Conservation (phyloP, 768 basidiomycete genomes). For the Calocybe gangraenosa region DNA sequence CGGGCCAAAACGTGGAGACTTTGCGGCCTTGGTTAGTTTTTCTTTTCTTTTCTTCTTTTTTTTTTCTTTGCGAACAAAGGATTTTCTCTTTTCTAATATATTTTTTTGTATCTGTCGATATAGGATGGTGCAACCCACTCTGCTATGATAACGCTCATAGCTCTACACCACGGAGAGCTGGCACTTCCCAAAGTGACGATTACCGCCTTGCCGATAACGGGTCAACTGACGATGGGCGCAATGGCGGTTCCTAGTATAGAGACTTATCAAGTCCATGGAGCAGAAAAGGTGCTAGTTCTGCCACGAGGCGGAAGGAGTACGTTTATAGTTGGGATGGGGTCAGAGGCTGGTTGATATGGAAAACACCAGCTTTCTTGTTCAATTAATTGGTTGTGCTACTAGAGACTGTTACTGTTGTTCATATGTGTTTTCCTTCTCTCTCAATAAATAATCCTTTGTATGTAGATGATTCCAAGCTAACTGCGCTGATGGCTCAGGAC, state of each 20-base stretch:
- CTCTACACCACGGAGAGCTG: constrained; percentile 80
- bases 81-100: too few species aligned
- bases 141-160: constrained; percentile 74
- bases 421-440: not conserved
- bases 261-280: constrained; percentile 82
- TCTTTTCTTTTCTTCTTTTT: not conserved
- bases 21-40: constrained; percentile 58
- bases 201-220: constrained; percentile 50
- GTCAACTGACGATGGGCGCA: constrained; percentile 53
- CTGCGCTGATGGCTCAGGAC: too few species aligned
- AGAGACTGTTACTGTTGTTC: too few species aligned
- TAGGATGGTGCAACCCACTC: constrained; percentile 62
- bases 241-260: constrained; percentile 63
- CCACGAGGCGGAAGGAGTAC: constrained; percentile 82
- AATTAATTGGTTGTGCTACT: too few species aligned
- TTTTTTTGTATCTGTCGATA: not conserved
- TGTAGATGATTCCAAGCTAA: too few species aligned
- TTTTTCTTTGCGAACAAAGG: too few species aligned
- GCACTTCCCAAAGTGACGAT: constrained; percentile 71
- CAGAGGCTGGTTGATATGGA: constrained; percentile 19
- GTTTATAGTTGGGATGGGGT: constrained; percentile 74
- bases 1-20: constrained; percentile 84
- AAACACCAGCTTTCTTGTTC: too few species aligned
- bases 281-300: constrained; percentile 73
- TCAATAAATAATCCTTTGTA: too few species aligned